phyloP scores from a whole-genome alignment of 441 rosid species.

The Populus tomentosa region DNA sequence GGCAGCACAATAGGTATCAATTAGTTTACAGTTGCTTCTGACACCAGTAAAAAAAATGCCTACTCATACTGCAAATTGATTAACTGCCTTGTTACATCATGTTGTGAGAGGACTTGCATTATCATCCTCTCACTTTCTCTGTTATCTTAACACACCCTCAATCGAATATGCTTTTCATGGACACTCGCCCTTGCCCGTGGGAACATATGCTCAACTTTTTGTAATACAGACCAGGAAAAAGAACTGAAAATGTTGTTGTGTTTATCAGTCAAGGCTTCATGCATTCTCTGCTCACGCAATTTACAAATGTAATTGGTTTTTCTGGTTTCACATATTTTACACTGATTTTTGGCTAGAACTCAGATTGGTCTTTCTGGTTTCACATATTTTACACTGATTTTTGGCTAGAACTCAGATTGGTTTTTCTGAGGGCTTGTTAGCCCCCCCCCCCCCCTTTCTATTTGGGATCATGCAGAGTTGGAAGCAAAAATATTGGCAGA shows the following conservation, averaged over 20 bases:
- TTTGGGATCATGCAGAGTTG: neutral
- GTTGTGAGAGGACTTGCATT: neutral
- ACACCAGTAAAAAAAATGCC: neutral
- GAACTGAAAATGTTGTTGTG: neutral
- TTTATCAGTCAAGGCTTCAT: neutral
- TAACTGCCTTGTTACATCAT: neutral
- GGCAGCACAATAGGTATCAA: conserved; percentile 39
- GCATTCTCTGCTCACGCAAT: neutral
- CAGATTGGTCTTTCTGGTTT: neutral
- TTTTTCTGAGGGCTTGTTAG: too few species aligned
- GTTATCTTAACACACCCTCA: too few species aligned
- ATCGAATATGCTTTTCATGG: too few species aligned
- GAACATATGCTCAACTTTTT: neutral
- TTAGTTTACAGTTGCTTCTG: conserved; percentile 8
- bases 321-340: conserved; percentile 1
- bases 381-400: neutral
- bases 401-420: neutral
- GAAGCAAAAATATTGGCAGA: neutral
- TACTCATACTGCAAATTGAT: neutral
- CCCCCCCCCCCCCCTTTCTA: too few species aligned
- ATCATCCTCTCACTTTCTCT: too few species aligned
- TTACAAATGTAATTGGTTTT: neutral
- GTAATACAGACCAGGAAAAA: neutral
- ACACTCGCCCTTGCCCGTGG: neutral
- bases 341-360: neutral